These are phyloP conservation scores for Eremothecium sinecaudum DNA, from an alignment of 1,139 yeast species.

Conservation along the genomic window DNA sequence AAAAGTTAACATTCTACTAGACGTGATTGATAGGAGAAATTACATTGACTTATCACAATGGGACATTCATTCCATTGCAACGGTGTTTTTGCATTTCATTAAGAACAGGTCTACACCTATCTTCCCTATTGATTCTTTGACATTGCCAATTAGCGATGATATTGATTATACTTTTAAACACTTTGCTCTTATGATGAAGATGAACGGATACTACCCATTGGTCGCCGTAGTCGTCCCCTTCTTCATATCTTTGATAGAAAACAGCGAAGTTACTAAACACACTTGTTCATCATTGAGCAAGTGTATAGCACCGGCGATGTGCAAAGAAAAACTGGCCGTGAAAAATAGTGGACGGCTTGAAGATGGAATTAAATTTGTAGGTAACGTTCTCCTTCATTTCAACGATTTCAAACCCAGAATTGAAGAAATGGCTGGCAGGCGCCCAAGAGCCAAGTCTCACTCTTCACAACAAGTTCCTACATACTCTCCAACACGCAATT, in stretches of 20 bases:
- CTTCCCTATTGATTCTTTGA: conserved; percentile 37
- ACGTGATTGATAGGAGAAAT: conserved; percentile 46
- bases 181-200: conserved; percentile 32
- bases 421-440: too few relatives aligned
- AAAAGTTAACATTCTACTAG: conserved; percentile 41
- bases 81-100: conserved; percentile 43
- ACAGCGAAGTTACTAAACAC: conserved; percentile 37
- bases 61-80: conserved; percentile 52
- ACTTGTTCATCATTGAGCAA: conserved; percentile 39
- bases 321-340: conserved; percentile 42
- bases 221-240: conserved; percentile 38
- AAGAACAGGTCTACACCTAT: conserved; percentile 39
- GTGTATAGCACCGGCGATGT: conserved; percentile 42
- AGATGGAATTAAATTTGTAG: conserved; percentile 44
- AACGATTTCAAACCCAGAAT: conserved; percentile 10
- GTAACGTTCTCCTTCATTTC: conserved; percentile 44
- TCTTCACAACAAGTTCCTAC: too few relatives aligned
- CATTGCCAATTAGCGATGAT: conserved; percentile 42
- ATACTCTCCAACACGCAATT: too few relatives aligned
- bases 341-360: conserved; percentile 39
- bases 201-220: conserved; percentile 25
- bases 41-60: conserved; percentile 50
- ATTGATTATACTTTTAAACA: conserved; percentile 34
- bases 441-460: too few relatives aligned
- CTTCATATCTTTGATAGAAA: conserved; percentile 32